Base-by-base conservation (phyloP, 1,284 basidiomycete genomes). In the Cryptococcus depauperatus region DNA sequence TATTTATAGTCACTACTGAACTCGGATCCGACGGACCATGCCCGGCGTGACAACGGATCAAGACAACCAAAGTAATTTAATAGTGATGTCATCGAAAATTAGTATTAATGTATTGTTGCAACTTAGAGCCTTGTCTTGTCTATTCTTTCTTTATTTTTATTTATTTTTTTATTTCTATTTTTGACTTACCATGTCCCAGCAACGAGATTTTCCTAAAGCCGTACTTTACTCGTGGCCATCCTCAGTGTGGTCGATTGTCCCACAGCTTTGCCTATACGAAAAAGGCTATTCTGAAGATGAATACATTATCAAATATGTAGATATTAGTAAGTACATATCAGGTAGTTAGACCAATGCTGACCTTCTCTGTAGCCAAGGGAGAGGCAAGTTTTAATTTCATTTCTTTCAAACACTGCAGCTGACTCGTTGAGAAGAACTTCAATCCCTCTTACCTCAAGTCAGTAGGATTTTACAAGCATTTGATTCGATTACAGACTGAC, bases 281-380 rank as follows among this genome's bases (percentile, higher is more conserved):
- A 74, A 74, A 55, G 68, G 69, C 9, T 73, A 71, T 52, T 56
- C 56, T 6, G 64, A 66, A 13, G 62, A 70, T 35, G 71, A 72
- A 43, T 67, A 72, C 34, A 51, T 66, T 5, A 56, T 72, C 47
- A 63, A 63, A 43, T 56, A 64, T 14, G 65, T 72, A 34, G 57
- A 69, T 46, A 63, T 67, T 41, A 59, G 68, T 69, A 50, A 60
- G 67, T 62, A 5, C 8, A 11, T 33, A n/a, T 28, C 13, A 18
- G 4, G 4, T 1, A 13, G n/a, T 3, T 30, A 13, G 3, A 37
- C 4, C 27, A 21, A 35, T 4, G 19, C 16, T 19, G 39, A 16
- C 32, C 14, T 27, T 7, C 39, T 21, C 23, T 5, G 13, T 47
- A 73, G 71, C 60, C 46, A 68, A 68, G 50, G 73, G 73, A 41